Percentiles rank a stretch among this genome's conserved stretches.
These are phyloP conservation scores for Camellia japonica DNA, from an alignment of 148 eudicot genomes.

Conservation along the genomic window DNA sequence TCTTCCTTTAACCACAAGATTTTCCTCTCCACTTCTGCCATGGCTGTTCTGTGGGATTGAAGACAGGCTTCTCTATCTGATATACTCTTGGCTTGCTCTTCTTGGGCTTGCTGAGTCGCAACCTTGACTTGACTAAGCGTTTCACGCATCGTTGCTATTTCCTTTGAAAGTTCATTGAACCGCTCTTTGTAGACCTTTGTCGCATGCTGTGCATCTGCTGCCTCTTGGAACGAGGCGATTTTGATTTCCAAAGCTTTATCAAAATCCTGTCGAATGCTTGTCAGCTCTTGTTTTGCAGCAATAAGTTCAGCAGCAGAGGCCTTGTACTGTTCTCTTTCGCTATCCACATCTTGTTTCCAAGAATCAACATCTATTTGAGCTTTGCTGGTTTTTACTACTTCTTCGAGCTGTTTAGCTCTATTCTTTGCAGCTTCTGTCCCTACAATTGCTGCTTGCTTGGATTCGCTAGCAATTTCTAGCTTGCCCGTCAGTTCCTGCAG, in stretches of 20 bases:
- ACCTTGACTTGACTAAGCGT: constrained; percentile 42
- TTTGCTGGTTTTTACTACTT: constrained; percentile 34
- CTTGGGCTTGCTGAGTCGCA: constrained; percentile 37
- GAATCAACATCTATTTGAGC: constrained; percentile 24
- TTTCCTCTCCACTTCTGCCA: constrained; percentile 43
- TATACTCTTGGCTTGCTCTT: constrained; percentile 38
- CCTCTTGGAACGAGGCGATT: constrained; percentile 38
- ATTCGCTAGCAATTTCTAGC: constrained; percentile 51
- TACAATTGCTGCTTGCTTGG: constrained; percentile 53
- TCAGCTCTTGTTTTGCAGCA: constrained; percentile 68
- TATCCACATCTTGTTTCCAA: constrained; percentile 36
- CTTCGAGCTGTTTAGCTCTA: constrained; percentile 50
- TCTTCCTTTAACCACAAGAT: constrained; percentile 32
- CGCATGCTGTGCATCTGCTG: constrained; percentile 55
- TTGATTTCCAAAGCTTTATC: constrained; percentile 55
- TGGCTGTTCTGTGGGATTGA: constrained; percentile 27
- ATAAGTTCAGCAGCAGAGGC: constrained; percentile 58
- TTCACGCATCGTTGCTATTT: constrained; percentile 43
- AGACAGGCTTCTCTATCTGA: constrained; percentile 39
- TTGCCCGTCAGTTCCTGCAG: constrained; percentile 53
- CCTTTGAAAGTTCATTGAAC: constrained; percentile 42
- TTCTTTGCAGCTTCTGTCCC: constrained; percentile 60
- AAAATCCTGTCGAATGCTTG: constrained; percentile 54
- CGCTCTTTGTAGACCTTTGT: constrained; percentile 43
- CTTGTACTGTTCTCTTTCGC: constrained; percentile 49